Percentiles rank a stretch among this genome's conserved stretches.
phyloP scores from a whole-genome alignment of 169 alveolate genomes.

The Plasmodium blacklocki region DNA sequence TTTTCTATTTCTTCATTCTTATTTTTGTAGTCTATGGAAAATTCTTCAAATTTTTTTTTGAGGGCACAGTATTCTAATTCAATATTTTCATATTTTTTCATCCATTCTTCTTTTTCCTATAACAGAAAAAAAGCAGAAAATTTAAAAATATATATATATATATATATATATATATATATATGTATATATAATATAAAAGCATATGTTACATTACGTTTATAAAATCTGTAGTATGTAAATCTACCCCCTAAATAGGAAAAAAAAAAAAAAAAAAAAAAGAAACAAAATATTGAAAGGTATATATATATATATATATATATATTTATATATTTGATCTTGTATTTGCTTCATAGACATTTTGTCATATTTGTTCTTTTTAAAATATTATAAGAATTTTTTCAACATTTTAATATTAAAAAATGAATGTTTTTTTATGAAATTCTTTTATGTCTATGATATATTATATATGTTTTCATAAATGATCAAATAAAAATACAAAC shows the following conservation, averaged over 20 bases:
- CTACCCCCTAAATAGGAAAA: constrained; percentile 18
- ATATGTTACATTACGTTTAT: constrained; percentile 24
- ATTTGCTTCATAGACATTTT: no score
- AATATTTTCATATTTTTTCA: constrained; percentile 28
- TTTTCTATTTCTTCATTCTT: constrained; percentile 10
- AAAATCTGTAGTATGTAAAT: constrained; percentile 17
- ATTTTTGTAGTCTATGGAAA: constrained; percentile 6
- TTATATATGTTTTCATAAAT: neutral
- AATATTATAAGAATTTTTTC: no score
- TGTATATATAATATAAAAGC: neutral
- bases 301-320: neutral
- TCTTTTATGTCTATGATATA: no score
- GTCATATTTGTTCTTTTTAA: no score
- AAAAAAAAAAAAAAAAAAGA: constrained; percentile 12
- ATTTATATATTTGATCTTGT: neutral
- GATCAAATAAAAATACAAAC: neutral
- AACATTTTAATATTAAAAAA: no score
- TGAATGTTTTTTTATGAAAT: no score
- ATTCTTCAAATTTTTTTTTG: constrained; percentile 16
- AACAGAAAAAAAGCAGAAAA: neutral
- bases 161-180: constrained; percentile 6
- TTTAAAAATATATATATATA: neutral
- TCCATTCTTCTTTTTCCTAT: constrained; percentile 71
- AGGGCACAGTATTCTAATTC: constrained; percentile 28
- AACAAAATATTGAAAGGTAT: neutral